Conservation (phyloP, 2,329 filamentous ascomycete genomes). For the Aspergillus pseudotamarii region DNA sequence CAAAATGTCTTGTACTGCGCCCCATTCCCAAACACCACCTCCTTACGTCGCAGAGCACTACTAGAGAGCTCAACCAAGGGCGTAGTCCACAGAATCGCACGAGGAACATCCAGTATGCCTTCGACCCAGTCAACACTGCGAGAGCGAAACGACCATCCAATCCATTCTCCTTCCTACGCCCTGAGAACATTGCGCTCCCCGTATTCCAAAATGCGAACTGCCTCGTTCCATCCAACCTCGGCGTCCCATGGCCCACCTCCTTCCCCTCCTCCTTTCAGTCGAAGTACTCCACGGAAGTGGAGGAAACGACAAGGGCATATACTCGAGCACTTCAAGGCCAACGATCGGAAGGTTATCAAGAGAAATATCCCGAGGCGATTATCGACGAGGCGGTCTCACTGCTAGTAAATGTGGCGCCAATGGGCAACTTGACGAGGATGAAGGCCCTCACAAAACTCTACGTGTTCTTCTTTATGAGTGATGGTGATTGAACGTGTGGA, state of each 20-base stretch:
- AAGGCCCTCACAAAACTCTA: constrained; percentile 13
- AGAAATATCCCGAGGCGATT: constrained; percentile 5
- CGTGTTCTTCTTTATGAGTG: constrained; percentile 17
- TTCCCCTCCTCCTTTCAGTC: constrained; percentile 17
- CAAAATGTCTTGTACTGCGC: neutral
- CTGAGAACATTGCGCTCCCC: neutral
- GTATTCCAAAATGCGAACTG: constrained; percentile 5
- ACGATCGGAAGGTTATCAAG: neutral
- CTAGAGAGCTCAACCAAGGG: too few species aligned
- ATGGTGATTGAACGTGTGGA: constrained; percentile 7
- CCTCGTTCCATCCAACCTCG: constrained; percentile 8
- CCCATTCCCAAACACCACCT: neutral
- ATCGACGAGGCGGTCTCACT: constrained; percentile 16
- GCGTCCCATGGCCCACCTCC: constrained; percentile 17
- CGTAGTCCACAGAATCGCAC: neutral
- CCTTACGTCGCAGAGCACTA: neutral
- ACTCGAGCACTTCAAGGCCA: neutral
- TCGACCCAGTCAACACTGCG: constrained; percentile 12
- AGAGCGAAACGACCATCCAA: neutral
- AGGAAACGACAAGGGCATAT: constrained; percentile 9
- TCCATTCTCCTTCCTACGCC: constrained; percentile 9
- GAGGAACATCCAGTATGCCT: constrained; percentile 9
- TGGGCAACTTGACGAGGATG: constrained; percentile 6
- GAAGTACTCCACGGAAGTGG: constrained; percentile 16
- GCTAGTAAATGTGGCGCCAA: constrained; percentile 8